A percentile compares a stretch with the other conserved stretches of the same genome.
Evolutionary conservation across 2,329 filamentous ascomycete species (phyloP).

Genomic region (Incumbomyces delicatus): DNA sequence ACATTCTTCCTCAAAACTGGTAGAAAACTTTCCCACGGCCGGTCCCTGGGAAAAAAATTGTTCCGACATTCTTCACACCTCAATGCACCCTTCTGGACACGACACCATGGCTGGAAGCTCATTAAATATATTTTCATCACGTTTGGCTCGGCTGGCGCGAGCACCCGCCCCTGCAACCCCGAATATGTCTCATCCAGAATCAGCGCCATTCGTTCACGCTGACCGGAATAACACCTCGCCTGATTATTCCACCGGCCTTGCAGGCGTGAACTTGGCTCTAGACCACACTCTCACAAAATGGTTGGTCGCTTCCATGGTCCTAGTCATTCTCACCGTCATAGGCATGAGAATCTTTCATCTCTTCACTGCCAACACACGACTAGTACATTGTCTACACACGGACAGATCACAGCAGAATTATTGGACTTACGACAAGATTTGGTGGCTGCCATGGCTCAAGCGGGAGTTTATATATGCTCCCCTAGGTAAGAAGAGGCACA

Average conservation of each 20-base stretch:
- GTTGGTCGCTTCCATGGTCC: constrained; percentile 27
- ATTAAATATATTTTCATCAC: background rate
- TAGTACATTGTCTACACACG: constrained; percentile 31
- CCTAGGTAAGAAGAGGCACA: constrained; percentile 64
- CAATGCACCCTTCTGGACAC: too few relatives aligned
- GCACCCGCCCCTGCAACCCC: background rate
- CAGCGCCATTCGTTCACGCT: background rate
- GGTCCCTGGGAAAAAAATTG: too few relatives aligned
- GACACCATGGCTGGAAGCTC: too few relatives aligned
- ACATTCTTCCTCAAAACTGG: too few relatives aligned
- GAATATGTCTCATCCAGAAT: background rate
- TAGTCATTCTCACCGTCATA: constrained; percentile 26
- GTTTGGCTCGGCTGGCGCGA: constrained; percentile 4
- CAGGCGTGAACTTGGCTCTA: constrained; percentile 20
- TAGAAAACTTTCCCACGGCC: too few relatives aligned
- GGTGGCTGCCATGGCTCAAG: constrained; percentile 35
- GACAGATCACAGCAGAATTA: constrained; percentile 32
- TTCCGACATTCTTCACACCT: too few relatives aligned
- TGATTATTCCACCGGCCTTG: constrained; percentile 16
- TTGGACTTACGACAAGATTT: constrained; percentile 35
- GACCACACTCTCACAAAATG: constrained; percentile 15
- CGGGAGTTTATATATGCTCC: constrained; percentile 50
- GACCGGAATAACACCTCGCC: background rate
- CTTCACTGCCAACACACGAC: constrained; percentile 35
- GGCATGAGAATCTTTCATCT: constrained; percentile 35